phyloP scores from a whole-genome alignment of 768 basidiomycete genomes.

The Kwoniella sp. region DNA sequence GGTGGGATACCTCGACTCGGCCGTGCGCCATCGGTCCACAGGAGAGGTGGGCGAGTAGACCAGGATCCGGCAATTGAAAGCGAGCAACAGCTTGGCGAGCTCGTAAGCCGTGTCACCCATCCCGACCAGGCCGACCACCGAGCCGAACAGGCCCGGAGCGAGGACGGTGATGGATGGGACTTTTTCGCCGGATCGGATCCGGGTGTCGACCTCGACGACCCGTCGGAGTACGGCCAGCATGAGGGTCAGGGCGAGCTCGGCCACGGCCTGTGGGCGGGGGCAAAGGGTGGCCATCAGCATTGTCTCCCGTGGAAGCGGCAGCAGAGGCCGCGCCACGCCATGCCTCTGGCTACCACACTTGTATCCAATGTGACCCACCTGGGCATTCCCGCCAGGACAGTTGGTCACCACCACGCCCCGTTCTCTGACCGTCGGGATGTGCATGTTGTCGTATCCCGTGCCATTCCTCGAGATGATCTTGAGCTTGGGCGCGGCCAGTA shows the following conservation, averaged over 20 bases:
- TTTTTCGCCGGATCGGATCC: constrained; percentile 31
- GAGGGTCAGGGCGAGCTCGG: constrained; percentile 36
- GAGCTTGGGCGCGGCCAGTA: constrained; percentile 21
- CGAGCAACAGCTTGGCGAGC: constrained; percentile 39
- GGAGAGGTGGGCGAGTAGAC: constrained; percentile 47
- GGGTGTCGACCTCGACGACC: constrained; percentile 29
- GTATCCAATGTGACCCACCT: constrained; percentile 20
- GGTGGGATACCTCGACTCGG: constrained; percentile 11
- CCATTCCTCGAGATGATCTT: constrained; percentile 37
- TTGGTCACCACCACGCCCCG: constrained; percentile 37
- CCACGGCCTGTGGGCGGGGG: constrained; percentile 22
- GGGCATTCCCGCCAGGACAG: constrained; percentile 40
- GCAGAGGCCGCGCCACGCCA: too few species aligned
- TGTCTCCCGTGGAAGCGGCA: too few species aligned
- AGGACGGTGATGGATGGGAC: constrained; percentile 32
- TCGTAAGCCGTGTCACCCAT: constrained; percentile 49
- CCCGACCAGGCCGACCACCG: constrained; percentile 49
- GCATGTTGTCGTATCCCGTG: constrained; percentile 36
- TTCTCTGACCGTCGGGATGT: constrained; percentile 27
- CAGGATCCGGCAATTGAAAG: constrained; percentile 44
- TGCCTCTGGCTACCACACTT: background rate
- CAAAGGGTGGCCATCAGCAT: background rate
- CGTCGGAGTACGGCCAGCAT: constrained; percentile 32
- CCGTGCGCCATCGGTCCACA: constrained; percentile 19
- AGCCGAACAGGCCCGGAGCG: constrained; percentile 40